Base-by-base conservation (phyloP, 768 basidiomycete genomes). In the Termitomyces sp. region DNA sequence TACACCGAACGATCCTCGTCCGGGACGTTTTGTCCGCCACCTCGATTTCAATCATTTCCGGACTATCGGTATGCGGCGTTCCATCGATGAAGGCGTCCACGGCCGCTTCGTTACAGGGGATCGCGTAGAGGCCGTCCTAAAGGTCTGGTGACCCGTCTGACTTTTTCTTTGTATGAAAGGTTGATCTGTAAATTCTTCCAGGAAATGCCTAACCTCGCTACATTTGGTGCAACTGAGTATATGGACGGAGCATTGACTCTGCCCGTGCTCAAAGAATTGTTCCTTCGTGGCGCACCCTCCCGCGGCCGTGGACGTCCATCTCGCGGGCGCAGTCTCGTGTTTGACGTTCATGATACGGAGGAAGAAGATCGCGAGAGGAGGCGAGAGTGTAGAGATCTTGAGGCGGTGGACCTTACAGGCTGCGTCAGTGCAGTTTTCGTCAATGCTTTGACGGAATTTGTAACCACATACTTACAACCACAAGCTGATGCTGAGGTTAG, bases 211-310 rank as follows among this genome's bases (percentile, higher is more conserved):
- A 94, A 94, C 62, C 75, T 98, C 12, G 78, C 78, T 18, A 81
- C 86, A 9, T 93, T 99, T 62, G 95, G 95, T n/a, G 94, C 93
- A 5, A 98, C 96, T 2, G 96, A 99, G 70, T 99, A 98, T 69
- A 98, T 99, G 92, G 96, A 99, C 63, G 88, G 91, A 4, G 88
- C 96, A 0, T 77, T 99, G 42, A 91, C 88, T 13, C 75, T 90
- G 16, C 78, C 87, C 0, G 94, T 98, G 18, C 75, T 99, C 12
- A 90, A 86, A 54, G 96, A 98, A 67, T 75, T 99, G 18, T 86
- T 99, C 65, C 84, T 98, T 59, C 87, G 96, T 29, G 95, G 96
- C 28, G 73, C 77, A 7, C 81, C 84, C 9, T 87, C 87, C 28
- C 82, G 85, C 42, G 84, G 84, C 0, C 78, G 88, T 13, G 86